A percentile compares a stretch with the other conserved stretches of the same genome.
phyloP scores from a whole-genome alignment of 1,284 basidiomycete species.

The Athelia sp. region DNA sequence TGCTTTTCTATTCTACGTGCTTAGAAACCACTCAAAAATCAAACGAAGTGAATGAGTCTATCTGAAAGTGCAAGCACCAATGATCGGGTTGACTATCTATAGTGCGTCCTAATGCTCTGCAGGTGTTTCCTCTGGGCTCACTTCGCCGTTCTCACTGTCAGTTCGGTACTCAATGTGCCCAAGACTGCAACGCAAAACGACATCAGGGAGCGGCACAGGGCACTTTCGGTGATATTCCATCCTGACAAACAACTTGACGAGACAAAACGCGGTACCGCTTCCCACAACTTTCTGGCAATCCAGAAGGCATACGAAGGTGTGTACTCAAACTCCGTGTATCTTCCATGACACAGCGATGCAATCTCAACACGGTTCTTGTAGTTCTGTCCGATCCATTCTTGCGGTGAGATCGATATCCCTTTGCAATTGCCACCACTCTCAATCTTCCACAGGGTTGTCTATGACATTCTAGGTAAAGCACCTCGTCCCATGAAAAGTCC shows the following conservation, averaged over 20 bases:
- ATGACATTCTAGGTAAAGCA: conserved; percentile 64
- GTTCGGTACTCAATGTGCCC: conserved; percentile 66
- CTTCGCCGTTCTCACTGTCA: conserved; percentile 16
- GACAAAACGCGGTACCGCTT: conserved; percentile 51
- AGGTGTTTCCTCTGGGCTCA: background rate
- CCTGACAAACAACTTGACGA: conserved; percentile 79
- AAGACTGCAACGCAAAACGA: conserved; percentile 58
- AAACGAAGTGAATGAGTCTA: background rate
- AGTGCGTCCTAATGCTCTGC: background rate
- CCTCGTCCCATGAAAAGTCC: background rate
- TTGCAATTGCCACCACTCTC: background rate
- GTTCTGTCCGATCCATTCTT: conserved; percentile 74
- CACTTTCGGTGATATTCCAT: conserved; percentile 76
- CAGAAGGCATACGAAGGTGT: conserved; percentile 76
- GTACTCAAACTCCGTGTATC: conserved; percentile 14
- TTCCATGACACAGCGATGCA: conserved; percentile 7
- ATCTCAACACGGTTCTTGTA: conserved; percentile 21
- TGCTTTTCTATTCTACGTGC: no score
- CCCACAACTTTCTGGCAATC: conserved; percentile 64
- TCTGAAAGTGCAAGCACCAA: background rate
- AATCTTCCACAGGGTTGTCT: conserved; percentile 39
- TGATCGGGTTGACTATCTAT: background rate
- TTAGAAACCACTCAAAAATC: no score
- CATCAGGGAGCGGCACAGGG: conserved; percentile 68
- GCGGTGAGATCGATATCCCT: conserved; percentile 37